phyloP scores from a whole-genome alignment of 495 filamentous ascomycete species.

The Collariella sp. region DNA sequence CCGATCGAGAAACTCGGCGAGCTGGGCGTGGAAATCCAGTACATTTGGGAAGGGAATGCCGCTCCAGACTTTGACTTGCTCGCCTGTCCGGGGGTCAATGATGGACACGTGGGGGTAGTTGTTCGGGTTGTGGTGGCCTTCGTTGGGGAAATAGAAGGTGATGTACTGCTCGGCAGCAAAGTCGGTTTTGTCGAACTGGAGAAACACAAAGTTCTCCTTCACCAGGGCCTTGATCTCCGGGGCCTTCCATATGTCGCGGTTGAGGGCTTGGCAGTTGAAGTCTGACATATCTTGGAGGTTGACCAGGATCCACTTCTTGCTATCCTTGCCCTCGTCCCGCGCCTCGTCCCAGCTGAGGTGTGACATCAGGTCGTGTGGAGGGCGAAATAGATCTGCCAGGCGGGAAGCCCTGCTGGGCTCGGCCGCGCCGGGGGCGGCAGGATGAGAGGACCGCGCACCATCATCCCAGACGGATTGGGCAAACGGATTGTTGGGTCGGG shows the following conservation, averaged over 20 bases:
- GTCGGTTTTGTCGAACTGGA: slow-evolving; percentile 84
- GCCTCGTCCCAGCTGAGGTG: slow-evolving; percentile 67
- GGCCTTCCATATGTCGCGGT: slow-evolving; percentile 94
- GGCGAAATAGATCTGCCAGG: slow-evolving; percentile 84
- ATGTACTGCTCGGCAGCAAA: slow-evolving; percentile 66
- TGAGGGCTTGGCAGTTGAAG: slow-evolving; percentile 87
- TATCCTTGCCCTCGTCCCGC: slow-evolving; percentile 72
- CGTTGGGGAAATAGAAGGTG: slow-evolving; percentile 77
- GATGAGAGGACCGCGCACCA: slow-evolving; percentile 5
- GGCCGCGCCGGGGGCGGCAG: slow-evolving; percentile 3
- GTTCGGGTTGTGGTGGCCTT: slow-evolving; percentile 58
- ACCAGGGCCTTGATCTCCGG: slow-evolving; percentile 65
- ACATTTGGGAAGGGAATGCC: slow-evolving; percentile 68
- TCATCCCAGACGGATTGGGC: slow-evolving; percentile 81
- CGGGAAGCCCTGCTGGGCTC: slow-evolving; percentile 31
- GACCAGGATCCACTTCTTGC: slow-evolving; percentile 87
- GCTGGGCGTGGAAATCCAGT: slow-evolving; percentile 76
- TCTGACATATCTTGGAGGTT: slow-evolving; percentile 88
- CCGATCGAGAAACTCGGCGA: slow-evolving; percentile 91
- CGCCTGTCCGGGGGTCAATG: slow-evolving; percentile 89
- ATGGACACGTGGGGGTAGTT: slow-evolving; percentile 91
- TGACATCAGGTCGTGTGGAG: slow-evolving; percentile 80
- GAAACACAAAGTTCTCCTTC: slow-evolving; percentile 86
- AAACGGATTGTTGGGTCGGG: slow-evolving; percentile 52
- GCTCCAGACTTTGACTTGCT: slow-evolving; percentile 95